A percentile compares a stretch with the other conserved stretches of the same genome.
Conservation (phyloP, 441 rosid genomes). For the Pelargonium hybrid region DNA sequence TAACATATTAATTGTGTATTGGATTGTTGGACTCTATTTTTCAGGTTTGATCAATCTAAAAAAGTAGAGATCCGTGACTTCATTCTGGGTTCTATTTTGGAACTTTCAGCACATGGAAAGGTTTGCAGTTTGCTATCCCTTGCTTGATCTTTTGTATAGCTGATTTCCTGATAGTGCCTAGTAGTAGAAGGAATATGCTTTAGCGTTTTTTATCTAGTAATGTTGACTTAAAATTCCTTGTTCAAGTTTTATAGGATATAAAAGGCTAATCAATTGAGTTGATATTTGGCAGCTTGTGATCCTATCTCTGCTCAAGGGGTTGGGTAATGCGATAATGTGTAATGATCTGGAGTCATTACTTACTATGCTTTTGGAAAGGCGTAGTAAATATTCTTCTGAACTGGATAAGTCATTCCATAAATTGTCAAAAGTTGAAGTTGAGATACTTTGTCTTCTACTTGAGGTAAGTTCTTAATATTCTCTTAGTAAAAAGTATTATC, state of each 20-base stretch:
- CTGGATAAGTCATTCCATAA: slow-evolving; percentile 35
- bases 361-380: slow-evolving; percentile 57
- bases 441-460: slow-evolving; percentile 73
- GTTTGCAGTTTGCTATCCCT: slow-evolving; percentile 52
- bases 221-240: not conserved
- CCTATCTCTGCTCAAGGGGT: slow-evolving; percentile 66
- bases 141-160: slow-evolving; percentile 6
- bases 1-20: not conserved
- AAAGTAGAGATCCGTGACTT: slow-evolving; percentile 56
- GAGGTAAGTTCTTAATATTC: slow-evolving; percentile 41
- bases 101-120: slow-evolving; percentile 67
- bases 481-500: not conserved
- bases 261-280: slow-evolving; percentile 13
- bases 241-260: slow-evolving; percentile 6
- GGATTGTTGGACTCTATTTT: slow-evolving; percentile 9
- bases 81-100: slow-evolving; percentile 47
- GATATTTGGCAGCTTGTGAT: slow-evolving; percentile 57
- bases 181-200: not conserved
- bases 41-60: slow-evolving; percentile 70
- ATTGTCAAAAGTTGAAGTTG: slow-evolving; percentile 52
- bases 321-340: slow-evolving; percentile 50
- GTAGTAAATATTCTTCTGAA: slow-evolving; percentile 36
- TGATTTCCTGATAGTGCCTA: not conserved
- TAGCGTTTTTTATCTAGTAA: slow-evolving; percentile 7
- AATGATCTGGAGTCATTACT: slow-evolving; percentile 52